Percentiles rank a stretch among this genome's conserved stretches.
Conservation (phyloP, 805 yeast genomes). For the Ogataea glucozyma region DNA sequence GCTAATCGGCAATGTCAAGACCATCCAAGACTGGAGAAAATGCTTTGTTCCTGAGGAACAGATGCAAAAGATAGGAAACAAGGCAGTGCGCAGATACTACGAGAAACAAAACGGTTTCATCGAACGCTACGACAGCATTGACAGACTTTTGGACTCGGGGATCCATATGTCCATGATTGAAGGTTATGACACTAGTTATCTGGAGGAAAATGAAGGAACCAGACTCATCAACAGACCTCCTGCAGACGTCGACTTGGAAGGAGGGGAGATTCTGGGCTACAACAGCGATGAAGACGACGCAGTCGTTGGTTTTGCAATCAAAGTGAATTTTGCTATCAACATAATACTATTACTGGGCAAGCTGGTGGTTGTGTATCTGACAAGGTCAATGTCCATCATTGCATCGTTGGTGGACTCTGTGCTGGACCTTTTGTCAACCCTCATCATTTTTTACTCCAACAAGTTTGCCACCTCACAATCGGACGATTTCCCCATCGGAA, state of each 20-base stretch:
- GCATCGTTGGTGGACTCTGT: constrained; percentile 80
- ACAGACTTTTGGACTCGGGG: constrained; percentile 67
- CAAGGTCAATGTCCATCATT: constrained; percentile 70
- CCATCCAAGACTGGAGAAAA: constrained; percentile 44
- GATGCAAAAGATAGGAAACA: constrained; percentile 29
- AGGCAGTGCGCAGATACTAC: constrained; percentile 46
- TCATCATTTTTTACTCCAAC: constrained; percentile 67
- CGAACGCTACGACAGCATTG: constrained; percentile 58
- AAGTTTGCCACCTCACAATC: constrained; percentile 42
- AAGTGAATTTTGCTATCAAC: constrained; percentile 63
- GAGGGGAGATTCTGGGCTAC: constrained; percentile 54
- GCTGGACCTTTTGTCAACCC: constrained; percentile 71
- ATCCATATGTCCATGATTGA: constrained; percentile 64
- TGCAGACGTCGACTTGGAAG: constrained; percentile 59
- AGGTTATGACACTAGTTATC: constrained; percentile 49
- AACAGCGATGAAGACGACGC: constrained; percentile 42
- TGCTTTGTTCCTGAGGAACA: constrained; percentile 26
- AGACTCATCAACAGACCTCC: constrained; percentile 45
- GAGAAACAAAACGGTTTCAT: constrained; percentile 60
- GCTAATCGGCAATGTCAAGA: constrained; percentile 44
- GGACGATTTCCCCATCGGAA: constrained; percentile 63
- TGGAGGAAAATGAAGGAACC: constrained; percentile 8
- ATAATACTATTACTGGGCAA: constrained; percentile 61
- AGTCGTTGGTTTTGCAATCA: constrained; percentile 59
- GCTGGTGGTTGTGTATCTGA: constrained; percentile 56